Evolutionary conservation across 768 basidiomycete species (phyloP), one percentile per base, ranked within the genome.

Genomic region (Lentinula detonsa): DNA sequence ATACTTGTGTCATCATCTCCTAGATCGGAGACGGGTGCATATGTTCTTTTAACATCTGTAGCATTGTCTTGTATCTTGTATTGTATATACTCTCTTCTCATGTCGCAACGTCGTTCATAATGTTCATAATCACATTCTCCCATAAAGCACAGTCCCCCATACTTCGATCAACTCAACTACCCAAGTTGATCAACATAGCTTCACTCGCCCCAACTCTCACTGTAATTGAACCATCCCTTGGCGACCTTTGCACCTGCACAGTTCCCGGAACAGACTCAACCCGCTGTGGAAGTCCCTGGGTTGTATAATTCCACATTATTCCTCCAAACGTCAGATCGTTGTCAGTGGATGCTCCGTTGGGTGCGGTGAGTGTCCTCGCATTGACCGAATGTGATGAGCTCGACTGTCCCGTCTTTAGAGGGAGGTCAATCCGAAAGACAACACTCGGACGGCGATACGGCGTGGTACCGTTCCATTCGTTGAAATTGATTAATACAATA

Each of bases 251-350:
- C 31, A 57, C 56, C 10, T 7, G 2, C 13, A 33, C 42, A 43
- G 18, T 48, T 16, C 56, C 56, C 31, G 56, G 56, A 6, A 57
- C 56, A 15, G 15, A 10, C 42, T 43, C 10, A 8, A 57, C 45
- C 21, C 23, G 23, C 56, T 45, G 28, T 10, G 56, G 56, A n/a
- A 57, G 33, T 16, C 56, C 56, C 16, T 34, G 42, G 2, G 56
- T 57, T 16, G 56, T 57, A 46, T 15, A 57, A 57, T 57, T 57
- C 56, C 56, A 57, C 56, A 57, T 57, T 4, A 57, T 21, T 15
- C 56, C 56, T 31, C 56, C 56, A 33, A 57, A 57, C 16, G 56
- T 57, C 42, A 57, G 16, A 3, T 46, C 28, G 21, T 10, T 57
- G 16, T 57, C 56, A 7, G 56, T 43, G 1, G 56, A 57, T 5